Conservation (phyloP, 257 asterid species). For the Thymus mandschuricus region DNA sequence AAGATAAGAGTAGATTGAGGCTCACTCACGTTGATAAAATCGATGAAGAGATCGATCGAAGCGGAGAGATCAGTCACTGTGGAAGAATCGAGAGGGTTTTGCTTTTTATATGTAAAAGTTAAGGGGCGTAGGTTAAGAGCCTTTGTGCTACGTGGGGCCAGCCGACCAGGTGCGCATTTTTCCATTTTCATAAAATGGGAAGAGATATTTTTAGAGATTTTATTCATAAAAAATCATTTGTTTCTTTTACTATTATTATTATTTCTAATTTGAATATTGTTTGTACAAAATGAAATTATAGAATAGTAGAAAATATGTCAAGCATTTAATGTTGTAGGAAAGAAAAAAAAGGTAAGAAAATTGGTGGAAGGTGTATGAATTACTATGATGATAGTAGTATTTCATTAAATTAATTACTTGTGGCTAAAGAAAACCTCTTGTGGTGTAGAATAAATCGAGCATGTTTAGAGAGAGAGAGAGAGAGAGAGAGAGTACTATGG, state of each 20-base stretch:
- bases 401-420: too few relatives aligned
- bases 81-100: slow-evolving; percentile 24
- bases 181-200: background rate
- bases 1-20: slow-evolving; percentile 5
- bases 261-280: too few relatives aligned
- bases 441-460: background rate
- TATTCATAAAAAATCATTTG: too few relatives aligned
- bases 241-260: too few relatives aligned
- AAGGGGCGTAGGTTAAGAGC: slow-evolving; percentile 27
- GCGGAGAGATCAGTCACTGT: slow-evolving; percentile 23
- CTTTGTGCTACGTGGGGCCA: slow-evolving; percentile 22
- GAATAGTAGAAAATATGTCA: too few relatives aligned
- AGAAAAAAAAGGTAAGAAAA: background rate
- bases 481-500: background rate
- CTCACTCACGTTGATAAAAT: slow-evolving; percentile 38
- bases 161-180: slow-evolving; percentile 21
- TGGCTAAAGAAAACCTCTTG: background rate
- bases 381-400: too few relatives aligned
- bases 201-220: too few relatives aligned
- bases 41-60: slow-evolving; percentile 28
- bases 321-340: too few relatives aligned
- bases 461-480: slow-evolving; percentile 1
- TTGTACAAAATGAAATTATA: too few relatives aligned
- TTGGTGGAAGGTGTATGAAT: background rate
- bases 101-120: slow-evolving; percentile 1